These are phyloP conservation scores for Barbarea vulgaris DNA, from an alignment of 345 rosid species.

Conservation along the genomic window DNA sequence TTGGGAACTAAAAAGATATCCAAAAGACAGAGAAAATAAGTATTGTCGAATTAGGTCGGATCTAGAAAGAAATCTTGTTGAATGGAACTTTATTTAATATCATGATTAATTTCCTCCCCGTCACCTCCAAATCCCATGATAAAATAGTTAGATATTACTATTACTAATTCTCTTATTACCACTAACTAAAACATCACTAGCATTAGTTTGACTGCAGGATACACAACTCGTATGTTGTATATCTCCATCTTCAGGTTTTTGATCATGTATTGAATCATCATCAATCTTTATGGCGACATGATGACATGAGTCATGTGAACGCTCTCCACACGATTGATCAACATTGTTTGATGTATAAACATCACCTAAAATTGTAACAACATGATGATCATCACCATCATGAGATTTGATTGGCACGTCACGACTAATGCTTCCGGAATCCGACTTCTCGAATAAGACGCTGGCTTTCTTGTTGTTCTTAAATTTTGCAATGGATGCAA, in stretches of 20 bases:
- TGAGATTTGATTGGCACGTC: slow-evolving; percentile 9
- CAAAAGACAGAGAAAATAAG: neutral
- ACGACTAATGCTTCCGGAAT: neutral
- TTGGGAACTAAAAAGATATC: neutral
- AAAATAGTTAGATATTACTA: slow-evolving; percentile 17
- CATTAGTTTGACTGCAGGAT: neutral
- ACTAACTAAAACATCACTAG: slow-evolving; percentile 15
- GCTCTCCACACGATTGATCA: slow-evolving; percentile 22
- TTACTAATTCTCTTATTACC: neutral
- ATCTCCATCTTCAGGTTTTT: slow-evolving; percentile 29
- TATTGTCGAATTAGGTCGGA: neutral
- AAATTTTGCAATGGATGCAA: slow-evolving; percentile 59
- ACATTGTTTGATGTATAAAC: slow-evolving; percentile 22
- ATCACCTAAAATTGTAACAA: slow-evolving; percentile 33
- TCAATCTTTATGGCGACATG: slow-evolving; percentile 32
- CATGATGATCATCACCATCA: slow-evolving; percentile 20
- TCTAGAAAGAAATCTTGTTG: neutral
- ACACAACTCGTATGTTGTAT: slow-evolving; percentile 26
- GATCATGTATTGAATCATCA: slow-evolving; percentile 1
- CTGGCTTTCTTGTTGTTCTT: slow-evolving; percentile 37
- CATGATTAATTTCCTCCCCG: neutral
- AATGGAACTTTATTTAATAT: slow-evolving; percentile 23
- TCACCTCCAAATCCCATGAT: neutral
- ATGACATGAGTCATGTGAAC: slow-evolving; percentile 8
- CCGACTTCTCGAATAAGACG: slow-evolving; percentile 16